Evolutionary conservation across 805 yeast species (phyloP), one percentile per base, ranked within the genome.

Genomic region (Diddensiella santjacobensis): DNA sequence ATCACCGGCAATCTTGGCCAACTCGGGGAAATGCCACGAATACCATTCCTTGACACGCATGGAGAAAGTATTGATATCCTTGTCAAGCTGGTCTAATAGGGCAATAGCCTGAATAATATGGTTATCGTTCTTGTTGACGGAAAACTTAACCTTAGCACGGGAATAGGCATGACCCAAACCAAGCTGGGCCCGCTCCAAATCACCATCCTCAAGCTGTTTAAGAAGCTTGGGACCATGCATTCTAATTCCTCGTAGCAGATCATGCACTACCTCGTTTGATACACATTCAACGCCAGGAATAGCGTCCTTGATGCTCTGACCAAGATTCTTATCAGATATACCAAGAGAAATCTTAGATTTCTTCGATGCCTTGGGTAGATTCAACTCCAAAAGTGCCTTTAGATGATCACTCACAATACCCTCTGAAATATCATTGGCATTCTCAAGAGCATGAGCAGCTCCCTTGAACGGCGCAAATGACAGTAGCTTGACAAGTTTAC

Each of bases 111-210:
- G 99, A 68, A 93, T 93, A 67, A 93, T 93, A 72, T 93, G 99
- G 79, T 93, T 93, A 72, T 93, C 99, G 71, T 93, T 93, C 79
- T 93, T 93, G 73, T 90, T 96, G 49, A 95, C 98, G 44, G 95
- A 85, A 70, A 93, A 93, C 91, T 93, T 93, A 68, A 93, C 99
- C 76, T 93, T 93, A 61, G 97, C 93, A 74, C 99, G 83, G 51
- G 98, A 93, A 76, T 93, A 93, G 62, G 99, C 99, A 69, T 93
- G 99, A 64, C 97, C 96, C 65, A 93, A 79, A 80, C 99, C 99
- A 62, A 93, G 80, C 74, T 93, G 98, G 41, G 99, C 99, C 73
- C 96, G 83, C 74, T 91, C 98, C 58, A 90, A 76, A 69, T 93
- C 99, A 66, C 97, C 97, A 42, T 83, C 84, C 69, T 90, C 95